Percentiles rank a stretch among this genome's conserved stretches.
phyloP scores from a whole-genome alignment of 2,329 filamentous ascomycete species.

The Trichoderma endophyticum region DNA sequence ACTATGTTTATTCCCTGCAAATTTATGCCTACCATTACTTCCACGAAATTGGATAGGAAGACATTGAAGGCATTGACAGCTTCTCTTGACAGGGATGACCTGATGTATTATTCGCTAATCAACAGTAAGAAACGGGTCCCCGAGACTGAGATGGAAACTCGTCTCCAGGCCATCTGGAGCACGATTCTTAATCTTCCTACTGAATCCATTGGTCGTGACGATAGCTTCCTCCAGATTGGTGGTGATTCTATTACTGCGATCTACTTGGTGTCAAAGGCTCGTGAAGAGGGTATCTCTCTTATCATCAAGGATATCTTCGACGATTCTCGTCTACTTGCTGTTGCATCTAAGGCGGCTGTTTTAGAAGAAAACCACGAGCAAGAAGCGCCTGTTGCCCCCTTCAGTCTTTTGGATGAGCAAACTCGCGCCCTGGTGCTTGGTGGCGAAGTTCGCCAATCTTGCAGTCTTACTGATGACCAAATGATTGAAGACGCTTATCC shows the following conservation, averaged over 20 bases:
- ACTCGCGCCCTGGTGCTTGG: neutral
- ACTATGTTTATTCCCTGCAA: conserved; percentile 39
- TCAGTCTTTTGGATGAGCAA: neutral
- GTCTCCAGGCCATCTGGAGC: conserved; percentile 23
- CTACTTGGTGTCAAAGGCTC: conserved; percentile 18
- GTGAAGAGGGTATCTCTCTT: conserved; percentile 15
- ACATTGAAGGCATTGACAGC: neutral
- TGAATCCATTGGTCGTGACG: conserved; percentile 19
- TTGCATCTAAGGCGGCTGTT: conserved; percentile 7
- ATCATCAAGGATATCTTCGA: conserved; percentile 16
- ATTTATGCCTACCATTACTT: conserved; percentile 32
- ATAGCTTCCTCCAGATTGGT: conserved; percentile 21
- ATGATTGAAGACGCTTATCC: conserved; percentile 23
- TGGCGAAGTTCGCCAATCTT: neutral
- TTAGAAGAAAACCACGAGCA: neutral
- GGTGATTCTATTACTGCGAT: conserved; percentile 22
- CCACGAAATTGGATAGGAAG: conserved; percentile 16
- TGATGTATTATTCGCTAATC: neutral
- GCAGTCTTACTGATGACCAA: neutral
- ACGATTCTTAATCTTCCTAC: conserved; percentile 14
- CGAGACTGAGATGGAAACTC: conserved; percentile 19
- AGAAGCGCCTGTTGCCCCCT: neutral
- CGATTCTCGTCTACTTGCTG: conserved; percentile 20
- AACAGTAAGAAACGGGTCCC: conserved; percentile 2
- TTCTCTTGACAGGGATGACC: neutral